Percentiles rank a stretch among this genome's conserved stretches.
Evolutionary conservation across 2,329 filamentous ascomycete genomes (phyloP).

Genomic region (Lachnellula arida): DNA sequence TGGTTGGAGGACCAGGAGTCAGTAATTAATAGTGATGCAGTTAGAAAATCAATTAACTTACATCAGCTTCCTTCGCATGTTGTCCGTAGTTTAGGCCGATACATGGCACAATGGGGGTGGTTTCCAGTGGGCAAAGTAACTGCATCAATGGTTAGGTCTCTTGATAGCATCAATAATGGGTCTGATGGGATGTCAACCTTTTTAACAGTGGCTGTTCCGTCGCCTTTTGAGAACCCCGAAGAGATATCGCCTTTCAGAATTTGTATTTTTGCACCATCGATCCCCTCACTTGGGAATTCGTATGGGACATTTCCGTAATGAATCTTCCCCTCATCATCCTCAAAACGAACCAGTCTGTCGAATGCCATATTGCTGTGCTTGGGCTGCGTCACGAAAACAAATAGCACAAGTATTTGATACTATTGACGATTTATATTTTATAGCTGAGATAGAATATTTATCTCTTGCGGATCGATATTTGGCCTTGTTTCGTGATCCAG

Average conservation of each 20-base stretch:
- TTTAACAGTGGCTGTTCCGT: background rate
- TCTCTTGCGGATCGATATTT: too few relatives aligned
- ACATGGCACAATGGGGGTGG: constrained; percentile 49
- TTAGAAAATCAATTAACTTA: background rate
- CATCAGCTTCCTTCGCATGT: constrained; percentile 35
- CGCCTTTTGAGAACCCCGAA: background rate
- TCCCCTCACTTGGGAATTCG: background rate
- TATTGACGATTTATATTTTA: too few relatives aligned
- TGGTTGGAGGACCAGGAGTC: constrained; percentile 28
- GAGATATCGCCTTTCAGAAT: background rate
- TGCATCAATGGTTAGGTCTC: background rate
- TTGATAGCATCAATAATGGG: background rate
- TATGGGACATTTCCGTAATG: background rate
- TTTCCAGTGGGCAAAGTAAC: background rate
- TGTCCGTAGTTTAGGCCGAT: constrained; percentile 56
- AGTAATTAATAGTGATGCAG: constrained; percentile 38
- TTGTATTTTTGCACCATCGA: background rate
- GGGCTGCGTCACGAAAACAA: too few relatives aligned
- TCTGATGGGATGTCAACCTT: background rate
- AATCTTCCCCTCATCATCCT: background rate
- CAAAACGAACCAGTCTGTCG: background rate
- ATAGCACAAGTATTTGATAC: too few relatives aligned
- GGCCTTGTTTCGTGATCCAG: too few relatives aligned
- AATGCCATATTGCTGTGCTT: background rate
- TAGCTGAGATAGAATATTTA: too few relatives aligned